phyloP scores from a whole-genome alignment of 306 rosid genomes.

The Citrullus mucosospermus region DNA sequence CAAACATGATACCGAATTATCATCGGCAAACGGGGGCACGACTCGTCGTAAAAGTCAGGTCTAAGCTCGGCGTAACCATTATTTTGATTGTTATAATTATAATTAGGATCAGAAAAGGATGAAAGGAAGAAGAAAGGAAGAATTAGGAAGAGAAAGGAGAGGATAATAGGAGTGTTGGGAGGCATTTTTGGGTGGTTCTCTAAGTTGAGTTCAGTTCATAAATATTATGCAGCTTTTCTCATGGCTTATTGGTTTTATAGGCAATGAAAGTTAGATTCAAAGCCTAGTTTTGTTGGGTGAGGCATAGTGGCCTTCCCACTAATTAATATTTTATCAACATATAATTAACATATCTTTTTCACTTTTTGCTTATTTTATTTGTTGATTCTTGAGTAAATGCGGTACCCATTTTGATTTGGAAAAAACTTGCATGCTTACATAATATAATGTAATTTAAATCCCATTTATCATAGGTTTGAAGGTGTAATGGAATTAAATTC shows the following conservation, averaged over 20 bases:
- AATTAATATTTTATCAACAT: background rate
- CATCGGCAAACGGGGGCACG: conserved; percentile 35
- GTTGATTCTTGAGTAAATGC: background rate
- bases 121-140: background rate
- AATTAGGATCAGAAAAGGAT: conserved; percentile 9
- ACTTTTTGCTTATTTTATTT: background rate
- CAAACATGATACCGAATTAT: conserved; percentile 29
- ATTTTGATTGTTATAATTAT: background rate
- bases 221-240: background rate
- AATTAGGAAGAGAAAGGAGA: conserved; percentile 8
- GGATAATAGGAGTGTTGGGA: conserved; percentile 1
- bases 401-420: background rate
- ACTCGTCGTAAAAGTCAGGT: conserved; percentile 26
- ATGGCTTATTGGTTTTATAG: background rate
- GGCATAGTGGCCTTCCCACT: background rate
- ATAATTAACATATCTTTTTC: background rate
- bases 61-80: conserved; percentile 15
- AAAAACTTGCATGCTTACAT: background rate
- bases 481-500: too few relatives aligned
- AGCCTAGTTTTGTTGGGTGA: background rate
- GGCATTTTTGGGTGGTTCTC: conserved; percentile 10
- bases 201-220: background rate
- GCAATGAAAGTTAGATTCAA: background rate
- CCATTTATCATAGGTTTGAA: too few relatives aligned
- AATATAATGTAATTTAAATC: background rate